Percentiles rank a stretch among this genome's conserved stretches.
Conservation (phyloP, 768 basidiomycete genomes). For the Podaxis sp. region DNA sequence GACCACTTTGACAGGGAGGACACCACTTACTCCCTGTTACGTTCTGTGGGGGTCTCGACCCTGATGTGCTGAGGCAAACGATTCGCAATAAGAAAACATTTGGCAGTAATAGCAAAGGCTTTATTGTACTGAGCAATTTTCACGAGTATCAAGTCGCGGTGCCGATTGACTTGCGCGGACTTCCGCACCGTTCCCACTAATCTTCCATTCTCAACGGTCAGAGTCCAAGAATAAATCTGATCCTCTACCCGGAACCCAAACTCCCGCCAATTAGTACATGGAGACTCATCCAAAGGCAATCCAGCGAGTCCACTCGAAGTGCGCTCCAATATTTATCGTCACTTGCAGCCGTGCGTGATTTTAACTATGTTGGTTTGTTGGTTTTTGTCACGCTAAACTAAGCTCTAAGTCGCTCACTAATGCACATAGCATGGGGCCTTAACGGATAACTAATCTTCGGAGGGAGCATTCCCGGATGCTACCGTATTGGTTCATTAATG, state of each 20-base stretch:
- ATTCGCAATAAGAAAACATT: neutral
- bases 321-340: neutral
- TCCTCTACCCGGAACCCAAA: neutral
- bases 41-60: neutral
- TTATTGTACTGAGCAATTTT: neutral
- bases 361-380: neutral
- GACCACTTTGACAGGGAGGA: neutral
- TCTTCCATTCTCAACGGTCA: neutral
- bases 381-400: no score
- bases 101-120: neutral
- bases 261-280: no score
- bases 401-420: no score
- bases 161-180: slow-evolving; percentile 1
- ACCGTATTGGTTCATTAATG: neutral
- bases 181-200: slow-evolving; percentile 2
- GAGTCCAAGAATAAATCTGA: neutral
- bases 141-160: neutral
- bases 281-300: no score
- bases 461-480: neutral
- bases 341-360: neutral
- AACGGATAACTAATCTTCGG: neutral
- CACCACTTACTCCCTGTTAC: neutral
- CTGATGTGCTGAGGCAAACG: neutral
- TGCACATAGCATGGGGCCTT: neutral
- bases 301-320: neutral